These are phyloP conservation scores for Monosporascus sp. DNA, from an alignment of 2,329 filamentous ascomycete species.

Conservation along the genomic window DNA sequence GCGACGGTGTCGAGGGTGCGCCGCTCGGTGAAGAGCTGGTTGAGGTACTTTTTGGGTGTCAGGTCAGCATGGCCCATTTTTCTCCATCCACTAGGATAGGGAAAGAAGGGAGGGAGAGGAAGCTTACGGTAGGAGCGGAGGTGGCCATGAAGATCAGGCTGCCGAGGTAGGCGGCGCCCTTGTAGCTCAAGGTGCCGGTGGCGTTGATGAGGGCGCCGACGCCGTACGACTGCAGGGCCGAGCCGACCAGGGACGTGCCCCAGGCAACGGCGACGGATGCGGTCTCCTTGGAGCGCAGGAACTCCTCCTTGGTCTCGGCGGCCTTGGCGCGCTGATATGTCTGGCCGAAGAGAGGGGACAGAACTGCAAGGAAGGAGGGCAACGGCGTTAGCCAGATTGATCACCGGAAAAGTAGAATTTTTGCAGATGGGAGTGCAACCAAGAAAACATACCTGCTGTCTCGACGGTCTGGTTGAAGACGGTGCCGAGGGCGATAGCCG, in stretches of 20 bases:
- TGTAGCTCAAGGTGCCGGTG: conserved; percentile 91
- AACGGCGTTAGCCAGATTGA: conserved; percentile 1
- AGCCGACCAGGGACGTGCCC: conserved; percentile 86
- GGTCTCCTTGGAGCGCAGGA: conserved; percentile 88
- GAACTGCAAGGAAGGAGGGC: conserved; percentile 40
- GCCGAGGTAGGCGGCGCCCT: conserved; percentile 92
- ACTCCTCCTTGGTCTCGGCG: conserved; percentile 94
- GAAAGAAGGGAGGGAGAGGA: not conserved
- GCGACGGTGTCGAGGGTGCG: conserved; percentile 85
- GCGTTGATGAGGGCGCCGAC: conserved; percentile 89
- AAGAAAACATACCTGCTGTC: conserved; percentile 50
- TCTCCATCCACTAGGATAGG: not conserved
- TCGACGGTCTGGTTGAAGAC: conserved; percentile 92
- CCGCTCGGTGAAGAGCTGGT: conserved; percentile 85
- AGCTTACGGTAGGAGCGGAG: conserved; percentile 75
- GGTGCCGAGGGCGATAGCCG: conserved; percentile 92
- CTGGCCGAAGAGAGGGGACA: conserved; percentile 86
- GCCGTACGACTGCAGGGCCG: conserved; percentile 82
- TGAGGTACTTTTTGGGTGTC: conserved; percentile 55
- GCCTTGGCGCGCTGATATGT: conserved; percentile 90
- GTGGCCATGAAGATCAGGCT: conserved; percentile 87
- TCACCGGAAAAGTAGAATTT: not conserved
- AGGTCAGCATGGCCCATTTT: conserved; percentile 10
- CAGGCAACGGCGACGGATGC: conserved; percentile 80
- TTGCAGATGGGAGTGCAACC: not conserved